Evolutionary conservation across 208 protist genomes (phyloP).

Genomic region (Trypanosoma platydactyli): DNA sequence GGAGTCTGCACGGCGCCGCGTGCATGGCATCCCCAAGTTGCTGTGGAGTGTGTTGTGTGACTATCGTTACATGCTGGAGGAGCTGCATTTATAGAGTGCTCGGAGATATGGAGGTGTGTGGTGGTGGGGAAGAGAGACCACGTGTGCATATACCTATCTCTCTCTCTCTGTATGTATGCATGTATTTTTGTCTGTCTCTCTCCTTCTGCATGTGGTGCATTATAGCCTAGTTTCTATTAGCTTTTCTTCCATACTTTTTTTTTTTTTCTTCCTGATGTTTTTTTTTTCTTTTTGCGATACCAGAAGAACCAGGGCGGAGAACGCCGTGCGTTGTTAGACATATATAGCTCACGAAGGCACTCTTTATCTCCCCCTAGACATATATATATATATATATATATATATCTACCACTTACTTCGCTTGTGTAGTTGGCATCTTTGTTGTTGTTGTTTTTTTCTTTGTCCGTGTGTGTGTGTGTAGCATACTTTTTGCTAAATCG

Average conservation of each 20-base stretch:
- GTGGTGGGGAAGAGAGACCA: no score
- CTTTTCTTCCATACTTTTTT: slow-evolving; percentile 2
- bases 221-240: not conserved
- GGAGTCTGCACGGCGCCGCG: slow-evolving; percentile 30
- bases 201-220: slow-evolving; percentile 16
- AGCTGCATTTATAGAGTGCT: slow-evolving; percentile 30
- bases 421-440: slow-evolving; percentile 13
- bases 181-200: slow-evolving; percentile 7
- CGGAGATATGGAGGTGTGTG: not conserved
- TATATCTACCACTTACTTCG: not conserved
- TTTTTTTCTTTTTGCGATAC: no score
- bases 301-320: not conserved
- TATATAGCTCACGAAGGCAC: no score
- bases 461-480: not conserved
- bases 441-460: slow-evolving; percentile 7
- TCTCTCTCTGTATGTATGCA: not conserved
- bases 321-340: no score
- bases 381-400: no score
- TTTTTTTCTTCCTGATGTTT: not conserved
- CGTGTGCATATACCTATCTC: slow-evolving; percentile 3
- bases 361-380: no score
- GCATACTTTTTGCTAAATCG: no score
- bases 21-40: slow-evolving; percentile 29
- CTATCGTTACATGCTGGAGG: slow-evolving; percentile 55
- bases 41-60: slow-evolving; percentile 40